phyloP scores from a whole-genome alignment of 78 protist species.

The Paratrimastix pyriformis region DNA sequence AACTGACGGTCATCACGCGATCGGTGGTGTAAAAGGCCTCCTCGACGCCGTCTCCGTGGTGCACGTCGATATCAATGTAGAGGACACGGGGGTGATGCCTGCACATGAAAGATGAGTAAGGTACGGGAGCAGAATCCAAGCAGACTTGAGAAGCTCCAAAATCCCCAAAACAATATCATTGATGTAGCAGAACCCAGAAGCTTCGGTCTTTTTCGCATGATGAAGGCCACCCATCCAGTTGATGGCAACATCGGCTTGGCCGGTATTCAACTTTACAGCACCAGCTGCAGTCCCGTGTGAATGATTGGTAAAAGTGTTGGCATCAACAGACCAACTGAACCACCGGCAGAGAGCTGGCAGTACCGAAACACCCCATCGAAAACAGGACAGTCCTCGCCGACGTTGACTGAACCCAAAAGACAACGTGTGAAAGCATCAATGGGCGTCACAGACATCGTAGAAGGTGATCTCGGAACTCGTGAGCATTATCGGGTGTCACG shows the following conservation, averaged over 20 bases:
- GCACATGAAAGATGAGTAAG: not conserved
- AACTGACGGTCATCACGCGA: constrained; percentile 51
- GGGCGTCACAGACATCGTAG: constrained; percentile 22
- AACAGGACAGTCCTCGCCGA: constrained; percentile 96
- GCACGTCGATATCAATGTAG: constrained; percentile 96
- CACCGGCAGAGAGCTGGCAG: constrained; percentile 91
- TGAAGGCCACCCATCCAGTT: constrained; percentile 99
- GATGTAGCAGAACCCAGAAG: constrained; percentile 96
- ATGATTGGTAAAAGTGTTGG: not conserved
- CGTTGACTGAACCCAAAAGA: constrained; percentile 54
- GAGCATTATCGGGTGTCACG: constrained; percentile 70
- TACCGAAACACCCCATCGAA: constrained; percentile 89
- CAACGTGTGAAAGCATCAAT: not conserved
- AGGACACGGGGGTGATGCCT: constrained; percentile 78
- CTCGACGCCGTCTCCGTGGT: constrained; percentile 97
- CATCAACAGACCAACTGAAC: constrained; percentile 65
- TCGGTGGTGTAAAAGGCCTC: constrained; percentile 66
- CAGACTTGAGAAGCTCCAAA: constrained; percentile 76
- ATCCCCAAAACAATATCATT: constrained; percentile 96
- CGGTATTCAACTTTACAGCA: constrained; percentile 72
- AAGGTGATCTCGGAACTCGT: constrained; percentile 21
- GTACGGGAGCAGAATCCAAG: not conserved
- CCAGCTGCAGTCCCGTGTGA: constrained; percentile 36
- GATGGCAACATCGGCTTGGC: constrained; percentile 78
- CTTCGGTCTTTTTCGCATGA: constrained; percentile 92